Base-by-base conservation (phyloP, 805 yeast species). In the Yamadazyma scolyti region DNA sequence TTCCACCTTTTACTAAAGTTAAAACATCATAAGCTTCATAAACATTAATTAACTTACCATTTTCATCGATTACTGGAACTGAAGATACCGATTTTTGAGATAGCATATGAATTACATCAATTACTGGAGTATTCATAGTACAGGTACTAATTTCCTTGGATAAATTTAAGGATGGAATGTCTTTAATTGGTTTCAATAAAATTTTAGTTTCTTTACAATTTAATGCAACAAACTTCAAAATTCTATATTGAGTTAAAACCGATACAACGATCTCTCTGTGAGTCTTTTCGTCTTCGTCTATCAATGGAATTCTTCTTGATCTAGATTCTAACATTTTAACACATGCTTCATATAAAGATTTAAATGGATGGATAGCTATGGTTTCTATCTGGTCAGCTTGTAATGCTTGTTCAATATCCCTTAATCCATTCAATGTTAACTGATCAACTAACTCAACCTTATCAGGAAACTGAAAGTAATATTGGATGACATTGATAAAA, bases 1-100 rank as follows among this genome's bases (percentile, higher is more conserved):
- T 79, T 4, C 97, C 97, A 23, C 96, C 96, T 58, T 89, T 90
- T 37, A 93, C 87, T 45, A 93, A 67, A 0, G 96, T 85, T 45
- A 93, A 67, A 3, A 93, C 94, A 60, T 93, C 99, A 20, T 87
- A 94, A 0, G 96, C 94, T 61, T 93, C 99, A 55, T 89, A 93
- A 24, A 90, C 95, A 51, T 93, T 93, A 42, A 87, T 71, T 42
- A 93, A 66, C 37, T 58, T 61, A 20, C 68, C 66, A 40, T 72
- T 75, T 12, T 78, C 86, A 50, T 90, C 97, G 18, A 93, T 79
- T 36, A 93, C 89, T 1, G 99, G 99, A 19, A 93, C 81, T 2
- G 97, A 84, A 4, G 95, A 80, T 9, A 93, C 93, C n/a, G 88
- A 78, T 29, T 79, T 75, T 31, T 76, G 75, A 6, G 90, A 79